Evolutionary conservation across 768 basidiomycete genomes (phyloP), one percentile per base, ranked within the genome.

Genomic region (Cantharellus cinnabarinus): DNA sequence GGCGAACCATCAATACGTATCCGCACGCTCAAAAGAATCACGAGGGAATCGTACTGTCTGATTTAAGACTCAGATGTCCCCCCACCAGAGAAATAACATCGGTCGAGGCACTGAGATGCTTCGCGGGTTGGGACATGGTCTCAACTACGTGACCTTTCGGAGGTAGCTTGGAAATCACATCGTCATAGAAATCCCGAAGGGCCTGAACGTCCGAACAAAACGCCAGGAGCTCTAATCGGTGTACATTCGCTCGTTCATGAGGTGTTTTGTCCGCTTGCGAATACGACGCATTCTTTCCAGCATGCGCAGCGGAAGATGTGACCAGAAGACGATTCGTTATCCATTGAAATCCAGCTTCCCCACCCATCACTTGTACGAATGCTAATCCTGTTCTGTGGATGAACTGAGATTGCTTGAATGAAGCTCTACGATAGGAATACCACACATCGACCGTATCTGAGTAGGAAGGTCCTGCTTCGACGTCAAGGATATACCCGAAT

Each of bases 381-480:
- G 88, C 90, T 34, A 85, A 79, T 1, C 95, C 95, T 3, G 84
- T 79, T 55, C 82, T 80, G 66, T 95, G 94, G 39, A 95, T 85
- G 68, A 89, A 97, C 67, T 98, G 94, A 20, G 89, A 86, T 70
- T 89, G 79, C 62, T 77, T 75, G 72, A 81, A 87, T 3, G 81
- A 75, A 48, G 79, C 71, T 2, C 84, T 81, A 10, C 93, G 83
- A 67, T 97, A 98, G 4, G 85, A 86, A 71, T 97, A 98, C 34
- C 83, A 74, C 20, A 89, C 86, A 63, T 90, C 84, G 60, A 95
- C 76, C 48, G 80, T 77, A 52, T 83, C 82, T 7, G 88, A 82
- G 66, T 93, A 93, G 62, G 85, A 71, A 20, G 75, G 73, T 4
- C 75, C 76, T 0, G 86, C 85, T 70, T 93, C 91, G 40, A 90